A percentile compares a stretch with the other conserved stretches of the same genome.
phyloP scores from a whole-genome alignment of 139 green algal species.

The Volvox africanus region DNA sequence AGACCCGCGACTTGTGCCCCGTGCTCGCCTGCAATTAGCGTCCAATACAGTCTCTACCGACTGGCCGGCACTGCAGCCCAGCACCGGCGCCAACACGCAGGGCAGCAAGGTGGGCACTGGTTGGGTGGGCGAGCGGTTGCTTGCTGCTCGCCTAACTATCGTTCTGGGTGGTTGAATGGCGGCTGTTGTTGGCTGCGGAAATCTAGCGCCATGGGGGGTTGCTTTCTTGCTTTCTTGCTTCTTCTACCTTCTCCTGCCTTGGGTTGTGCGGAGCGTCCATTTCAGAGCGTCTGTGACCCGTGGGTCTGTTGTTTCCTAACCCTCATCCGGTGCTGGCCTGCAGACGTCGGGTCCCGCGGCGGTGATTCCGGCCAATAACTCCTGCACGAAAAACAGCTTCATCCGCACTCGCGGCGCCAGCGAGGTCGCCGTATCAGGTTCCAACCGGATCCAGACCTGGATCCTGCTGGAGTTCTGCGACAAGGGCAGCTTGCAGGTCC shows the following conservation, averaged over 20 bases:
- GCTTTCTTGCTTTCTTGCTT: too few relatives aligned
- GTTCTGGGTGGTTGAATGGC: too few relatives aligned
- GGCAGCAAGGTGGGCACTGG: neutral
- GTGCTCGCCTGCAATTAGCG: neutral
- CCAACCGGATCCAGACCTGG: constrained; percentile 44
- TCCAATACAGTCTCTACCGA: constrained; percentile 1
- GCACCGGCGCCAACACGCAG: neutral
- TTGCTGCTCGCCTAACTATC: too few relatives aligned
- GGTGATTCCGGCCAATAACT: neutral
- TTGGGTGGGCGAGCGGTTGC: neutral
- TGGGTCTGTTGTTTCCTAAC: neutral
- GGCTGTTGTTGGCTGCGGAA: too few relatives aligned
- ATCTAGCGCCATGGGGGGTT: too few relatives aligned
- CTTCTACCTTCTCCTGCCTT: too few relatives aligned
- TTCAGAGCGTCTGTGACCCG: too few relatives aligned
- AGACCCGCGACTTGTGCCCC: too few relatives aligned
- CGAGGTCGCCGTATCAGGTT: neutral
- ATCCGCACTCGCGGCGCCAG: neutral
- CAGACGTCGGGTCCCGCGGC: neutral
- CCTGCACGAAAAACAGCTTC: neutral
- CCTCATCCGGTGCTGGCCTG: neutral
- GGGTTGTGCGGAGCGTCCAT: too few relatives aligned
- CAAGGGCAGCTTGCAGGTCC: constrained; percentile 43
- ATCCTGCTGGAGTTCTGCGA: constrained; percentile 55
- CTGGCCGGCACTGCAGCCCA: constrained; percentile 28